These are phyloP conservation scores for Rhodotorula sphaerocarpa DNA, from an alignment of 768 basidiomycete species.

Conservation along the genomic window DNA sequence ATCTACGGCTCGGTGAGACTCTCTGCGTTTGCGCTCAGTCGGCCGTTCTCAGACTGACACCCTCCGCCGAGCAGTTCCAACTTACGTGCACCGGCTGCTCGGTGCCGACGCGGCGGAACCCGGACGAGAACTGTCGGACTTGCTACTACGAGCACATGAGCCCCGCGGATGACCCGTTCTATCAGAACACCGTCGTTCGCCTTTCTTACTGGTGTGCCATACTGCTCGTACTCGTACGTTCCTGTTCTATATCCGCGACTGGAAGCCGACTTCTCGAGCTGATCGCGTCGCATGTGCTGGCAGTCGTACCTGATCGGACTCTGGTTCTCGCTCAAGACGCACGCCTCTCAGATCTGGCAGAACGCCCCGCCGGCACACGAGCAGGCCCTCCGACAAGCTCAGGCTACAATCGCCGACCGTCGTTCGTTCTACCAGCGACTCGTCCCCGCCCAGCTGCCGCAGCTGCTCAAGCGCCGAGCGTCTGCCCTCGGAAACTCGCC, in stretches of 20 bases:
- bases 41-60: conserved; percentile 10
- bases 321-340: conserved; percentile 97
- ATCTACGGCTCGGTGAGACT: conserved; percentile 83
- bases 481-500: conserved; percentile 8
- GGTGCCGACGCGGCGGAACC: conserved; percentile 15
- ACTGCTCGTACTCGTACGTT: conserved; percentile 77
- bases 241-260: neutral
- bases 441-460: conserved; percentile 54
- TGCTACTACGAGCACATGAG: conserved; percentile 94
- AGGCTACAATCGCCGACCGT: neutral
- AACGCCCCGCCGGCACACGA: conserved; percentile 47
- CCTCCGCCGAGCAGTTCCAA: conserved; percentile 57
- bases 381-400: conserved; percentile 2
- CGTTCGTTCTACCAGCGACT: conserved; percentile 31
- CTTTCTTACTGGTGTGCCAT: conserved; percentile 91
- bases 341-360: conserved; percentile 98
- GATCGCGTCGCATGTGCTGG: neutral
- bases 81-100: conserved; percentile 77
- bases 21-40: neutral
- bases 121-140: conserved; percentile 59
- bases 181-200: conserved; percentile 87
- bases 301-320: conserved; percentile 94
- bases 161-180: conserved; percentile 88
- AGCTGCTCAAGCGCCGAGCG: conserved; percentile 42
- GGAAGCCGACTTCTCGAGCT: neutral